A percentile compares a stretch with the other conserved stretches of the same genome.
These are phyloP conservation scores for Tympanopsis confertula DNA, from an alignment of 2,329 filamentous ascomycete species.

Conservation along the genomic window DNA sequence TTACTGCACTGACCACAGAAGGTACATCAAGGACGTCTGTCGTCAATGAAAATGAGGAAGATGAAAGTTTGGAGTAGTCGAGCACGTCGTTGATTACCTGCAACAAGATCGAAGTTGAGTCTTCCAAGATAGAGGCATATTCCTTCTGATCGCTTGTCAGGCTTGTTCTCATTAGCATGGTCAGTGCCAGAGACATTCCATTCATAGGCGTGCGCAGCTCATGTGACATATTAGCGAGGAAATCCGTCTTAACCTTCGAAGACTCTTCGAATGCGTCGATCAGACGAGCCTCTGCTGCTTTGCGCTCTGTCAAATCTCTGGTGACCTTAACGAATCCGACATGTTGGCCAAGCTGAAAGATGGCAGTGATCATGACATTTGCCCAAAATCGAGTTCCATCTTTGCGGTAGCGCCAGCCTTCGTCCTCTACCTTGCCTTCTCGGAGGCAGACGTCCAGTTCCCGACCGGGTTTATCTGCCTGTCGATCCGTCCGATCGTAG, in stretches of 20 bases:
- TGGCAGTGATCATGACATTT: conserved; percentile 44
- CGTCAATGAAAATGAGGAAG: conserved; percentile 44
- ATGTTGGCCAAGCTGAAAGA: conserved; percentile 37
- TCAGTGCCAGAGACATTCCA: conserved; percentile 46
- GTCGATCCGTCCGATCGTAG: conserved; percentile 35
- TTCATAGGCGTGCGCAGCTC: conserved; percentile 56
- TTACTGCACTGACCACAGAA: conserved; percentile 31
- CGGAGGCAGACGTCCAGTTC: conserved; percentile 39
- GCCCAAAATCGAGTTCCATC: conserved; percentile 49
- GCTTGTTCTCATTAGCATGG: conserved; percentile 39
- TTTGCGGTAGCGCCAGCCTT: conserved; percentile 46
- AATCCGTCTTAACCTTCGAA: conserved; percentile 50
- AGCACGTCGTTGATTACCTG: conserved; percentile 55
- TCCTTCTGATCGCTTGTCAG: conserved; percentile 43
- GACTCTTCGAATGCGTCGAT: conserved; percentile 48
- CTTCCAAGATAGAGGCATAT: conserved; percentile 42
- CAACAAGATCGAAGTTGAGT: conserved; percentile 44
- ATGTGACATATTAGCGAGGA: conserved; percentile 52
- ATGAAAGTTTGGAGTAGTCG: conserved; percentile 53
- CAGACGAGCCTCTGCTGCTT: conserved; percentile 38
- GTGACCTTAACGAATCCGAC: conserved; percentile 49
- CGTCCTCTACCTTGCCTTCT: conserved; percentile 43
- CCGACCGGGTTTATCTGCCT: conserved; percentile 32
- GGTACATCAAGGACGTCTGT: conserved; percentile 36
- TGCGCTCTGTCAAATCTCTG: conserved; percentile 42